Conservation (phyloP, 1,284 basidiomycete genomes). For the Malassezia equina region DNA sequence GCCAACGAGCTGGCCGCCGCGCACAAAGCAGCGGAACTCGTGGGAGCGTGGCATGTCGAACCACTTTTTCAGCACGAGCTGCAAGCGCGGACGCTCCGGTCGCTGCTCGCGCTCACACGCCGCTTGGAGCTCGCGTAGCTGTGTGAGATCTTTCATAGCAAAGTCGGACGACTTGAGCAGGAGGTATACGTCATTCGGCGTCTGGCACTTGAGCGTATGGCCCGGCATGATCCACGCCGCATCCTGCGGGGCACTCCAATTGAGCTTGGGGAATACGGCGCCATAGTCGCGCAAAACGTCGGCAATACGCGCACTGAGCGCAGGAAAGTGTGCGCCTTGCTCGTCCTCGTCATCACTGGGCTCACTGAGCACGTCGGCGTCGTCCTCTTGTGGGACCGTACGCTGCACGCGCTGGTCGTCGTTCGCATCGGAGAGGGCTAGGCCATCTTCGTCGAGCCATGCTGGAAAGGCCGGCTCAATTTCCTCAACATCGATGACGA, state of each 20-base stretch:
- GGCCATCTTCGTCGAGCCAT: slow-evolving; percentile 68
- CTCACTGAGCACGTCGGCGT: slow-evolving; percentile 49
- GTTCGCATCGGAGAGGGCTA: slow-evolving; percentile 72
- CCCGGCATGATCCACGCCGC: slow-evolving; percentile 81
- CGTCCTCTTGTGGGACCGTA: slow-evolving; percentile 37
- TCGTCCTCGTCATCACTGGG: slow-evolving; percentile 53
- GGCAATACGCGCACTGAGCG: slow-evolving; percentile 65
- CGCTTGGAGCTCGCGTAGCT: slow-evolving; percentile 38
- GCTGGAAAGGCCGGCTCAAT: slow-evolving; percentile 59
- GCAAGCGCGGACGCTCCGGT: slow-evolving; percentile 2
- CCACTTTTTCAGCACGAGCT: slow-evolving; percentile 87
- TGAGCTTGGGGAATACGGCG: slow-evolving; percentile 74
- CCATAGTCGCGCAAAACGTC: slow-evolving; percentile 59
- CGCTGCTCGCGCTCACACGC: slow-evolving; percentile 2
- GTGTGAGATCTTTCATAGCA: slow-evolving; percentile 65
- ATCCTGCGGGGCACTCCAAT: slow-evolving; percentile 57
- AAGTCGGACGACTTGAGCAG: slow-evolving; percentile 89
- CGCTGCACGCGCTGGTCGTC: slow-evolving; percentile 50
- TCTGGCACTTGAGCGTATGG: slow-evolving; percentile 74
- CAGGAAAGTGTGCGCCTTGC: slow-evolving; percentile 34
- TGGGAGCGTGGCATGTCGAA: slow-evolving; percentile 66
- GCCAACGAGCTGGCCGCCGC: slow-evolving; percentile 51
- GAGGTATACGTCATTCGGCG: slow-evolving; percentile 80
- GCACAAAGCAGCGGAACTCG: slow-evolving; percentile 37
- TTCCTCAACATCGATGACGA: slow-evolving; percentile 59